These are phyloP conservation scores for Carpinus fangiana DNA, from an alignment of 306 rosid species.

Conservation along the genomic window DNA sequence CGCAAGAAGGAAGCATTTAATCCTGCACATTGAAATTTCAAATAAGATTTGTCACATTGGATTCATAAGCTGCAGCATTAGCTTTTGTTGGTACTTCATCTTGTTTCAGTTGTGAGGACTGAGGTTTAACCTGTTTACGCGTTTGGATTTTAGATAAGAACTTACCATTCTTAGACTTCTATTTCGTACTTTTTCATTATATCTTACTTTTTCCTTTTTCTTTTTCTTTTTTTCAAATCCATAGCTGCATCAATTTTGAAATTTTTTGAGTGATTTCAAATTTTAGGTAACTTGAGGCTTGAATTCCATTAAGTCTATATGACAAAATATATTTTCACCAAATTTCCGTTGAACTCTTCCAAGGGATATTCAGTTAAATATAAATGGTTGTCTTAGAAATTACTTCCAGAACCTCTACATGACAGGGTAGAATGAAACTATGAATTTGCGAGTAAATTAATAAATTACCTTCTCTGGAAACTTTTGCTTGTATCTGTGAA, in stretches of 20 bases:
- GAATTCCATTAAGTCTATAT: background rate
- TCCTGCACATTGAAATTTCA: background rate
- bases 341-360: background rate
- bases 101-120: too few species aligned
- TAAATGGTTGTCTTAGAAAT: background rate
- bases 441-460: slow-evolving; percentile 23
- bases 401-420: background rate
- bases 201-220: background rate
- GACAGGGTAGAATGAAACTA: background rate
- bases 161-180: background rate
- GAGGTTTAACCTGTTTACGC: background rate
- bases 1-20: background rate
- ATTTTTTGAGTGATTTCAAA: background rate
- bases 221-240: background rate
- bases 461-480: slow-evolving; percentile 72
- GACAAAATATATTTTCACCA: background rate
- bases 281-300: background rate
- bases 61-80: background rate
- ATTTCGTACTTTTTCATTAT: background rate
- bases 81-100: too few species aligned
- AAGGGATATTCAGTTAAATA: background rate
- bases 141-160: background rate
- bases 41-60: background rate
- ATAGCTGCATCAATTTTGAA: background rate
- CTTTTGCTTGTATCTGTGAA: slow-evolving; percentile 73